Percentiles rank a stretch among this genome's conserved stretches.
Conservation (phyloP, 345 rosid species). For the Viola odorata region DNA sequence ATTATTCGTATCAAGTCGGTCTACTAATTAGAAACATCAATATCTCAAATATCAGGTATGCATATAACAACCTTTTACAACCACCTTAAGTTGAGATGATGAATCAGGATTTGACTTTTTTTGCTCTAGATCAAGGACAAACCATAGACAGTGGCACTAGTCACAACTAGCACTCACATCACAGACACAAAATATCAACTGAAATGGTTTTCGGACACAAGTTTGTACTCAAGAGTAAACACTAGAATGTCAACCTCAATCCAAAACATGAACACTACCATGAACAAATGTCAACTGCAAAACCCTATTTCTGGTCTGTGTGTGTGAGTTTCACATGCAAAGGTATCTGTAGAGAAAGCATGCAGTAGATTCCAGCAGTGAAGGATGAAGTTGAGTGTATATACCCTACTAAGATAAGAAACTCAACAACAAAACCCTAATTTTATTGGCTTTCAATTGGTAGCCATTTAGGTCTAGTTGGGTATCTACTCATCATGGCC, state of each 20-base stretch:
- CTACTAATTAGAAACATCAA: no score
- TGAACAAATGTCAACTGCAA: conserved; percentile 1
- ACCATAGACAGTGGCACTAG: not conserved
- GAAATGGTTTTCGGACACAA: not conserved
- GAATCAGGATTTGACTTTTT: not conserved
- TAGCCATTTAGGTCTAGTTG: conserved; percentile 22
- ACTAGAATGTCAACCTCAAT: conserved; percentile 2
- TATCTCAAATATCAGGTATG: not conserved
- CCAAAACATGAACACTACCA: not conserved
- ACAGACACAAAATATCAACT: conserved; percentile 5
- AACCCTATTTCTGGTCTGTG: no score
- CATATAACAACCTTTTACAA: not conserved
- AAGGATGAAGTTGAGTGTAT: not conserved
- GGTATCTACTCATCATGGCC: conserved; percentile 22
- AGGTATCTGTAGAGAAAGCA: not conserved
- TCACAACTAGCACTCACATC: not conserved
- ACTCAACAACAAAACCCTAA: not conserved
- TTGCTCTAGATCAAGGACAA: not conserved
- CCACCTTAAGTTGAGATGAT: conserved; percentile 4
- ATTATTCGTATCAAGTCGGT: no score
- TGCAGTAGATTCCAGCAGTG: not conserved
- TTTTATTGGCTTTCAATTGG: not conserved
- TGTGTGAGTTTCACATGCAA: not conserved
- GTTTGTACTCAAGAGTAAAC: not conserved
- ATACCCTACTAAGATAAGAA: not conserved